These are phyloP conservation scores for Pachysandra terminalis DNA, from an alignment of 164 flowering plant genomes.

Conservation along the genomic window DNA sequence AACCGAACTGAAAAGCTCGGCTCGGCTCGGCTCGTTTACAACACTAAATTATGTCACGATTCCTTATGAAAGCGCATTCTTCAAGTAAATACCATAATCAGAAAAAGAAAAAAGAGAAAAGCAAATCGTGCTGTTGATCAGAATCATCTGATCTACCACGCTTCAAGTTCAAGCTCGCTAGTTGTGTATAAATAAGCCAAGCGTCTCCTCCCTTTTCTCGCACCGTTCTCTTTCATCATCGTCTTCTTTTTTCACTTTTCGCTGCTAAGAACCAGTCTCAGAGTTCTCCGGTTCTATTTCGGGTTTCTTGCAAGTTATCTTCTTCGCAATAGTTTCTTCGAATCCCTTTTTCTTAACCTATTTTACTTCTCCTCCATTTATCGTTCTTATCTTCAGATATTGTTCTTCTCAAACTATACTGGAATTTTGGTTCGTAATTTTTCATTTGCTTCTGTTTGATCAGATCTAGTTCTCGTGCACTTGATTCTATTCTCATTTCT, in stretches of 20 bases:
- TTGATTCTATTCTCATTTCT: neutral
- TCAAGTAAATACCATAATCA: no score
- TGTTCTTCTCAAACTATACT: neutral
- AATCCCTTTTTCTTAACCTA: neutral
- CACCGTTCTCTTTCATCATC: neutral
- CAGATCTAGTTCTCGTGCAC: neutral
- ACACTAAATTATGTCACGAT: no score
- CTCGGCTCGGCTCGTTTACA: no score
- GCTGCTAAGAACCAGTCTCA: neutral
- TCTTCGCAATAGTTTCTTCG: neutral
- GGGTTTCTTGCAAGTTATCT: neutral
- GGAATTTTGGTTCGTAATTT: neutral
- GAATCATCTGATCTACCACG: no score
- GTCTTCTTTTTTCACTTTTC: neutral
- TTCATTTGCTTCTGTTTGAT: neutral
- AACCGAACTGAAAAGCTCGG: no score
- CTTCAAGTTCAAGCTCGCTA: no score
- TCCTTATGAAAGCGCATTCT: no score
- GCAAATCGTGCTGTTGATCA: no score
- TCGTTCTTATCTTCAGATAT: neutral
- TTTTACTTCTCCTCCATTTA: neutral
- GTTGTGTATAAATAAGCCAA: neutral
- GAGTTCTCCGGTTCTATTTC: neutral
- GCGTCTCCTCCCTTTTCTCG: neutral
- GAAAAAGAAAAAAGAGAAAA: no score